These are phyloP conservation scores for Fraxinus cuspidata DNA, from an alignment of 257 asterid genomes.

Conservation along the genomic window DNA sequence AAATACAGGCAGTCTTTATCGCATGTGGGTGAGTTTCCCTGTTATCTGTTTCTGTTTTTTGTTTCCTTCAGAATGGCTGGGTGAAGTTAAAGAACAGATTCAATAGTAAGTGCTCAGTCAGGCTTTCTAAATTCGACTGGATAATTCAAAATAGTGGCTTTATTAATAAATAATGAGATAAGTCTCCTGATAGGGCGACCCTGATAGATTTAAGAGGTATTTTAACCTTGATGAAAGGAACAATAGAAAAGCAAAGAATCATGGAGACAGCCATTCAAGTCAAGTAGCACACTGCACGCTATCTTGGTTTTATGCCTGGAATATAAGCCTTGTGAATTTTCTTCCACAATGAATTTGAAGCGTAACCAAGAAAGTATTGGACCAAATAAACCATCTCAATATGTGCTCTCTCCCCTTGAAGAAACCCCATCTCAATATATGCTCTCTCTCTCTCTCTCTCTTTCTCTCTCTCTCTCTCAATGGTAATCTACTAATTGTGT, in stretches of 20 bases:
- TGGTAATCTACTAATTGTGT: background rate
- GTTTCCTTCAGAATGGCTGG: background rate
- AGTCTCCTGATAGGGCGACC: slow-evolving; percentile 9
- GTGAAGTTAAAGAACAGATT: background rate
- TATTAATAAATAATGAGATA: background rate
- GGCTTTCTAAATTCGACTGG: background rate
- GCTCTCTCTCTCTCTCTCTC: background rate
- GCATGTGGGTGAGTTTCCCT: background rate
- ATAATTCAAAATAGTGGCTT: background rate
- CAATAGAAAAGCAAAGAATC: background rate
- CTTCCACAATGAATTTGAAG: slow-evolving; percentile 7
- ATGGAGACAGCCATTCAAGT: slow-evolving; percentile 3
- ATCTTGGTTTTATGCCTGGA: background rate
- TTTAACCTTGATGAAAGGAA: slow-evolving; percentile 2
- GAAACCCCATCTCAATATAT: background rate
- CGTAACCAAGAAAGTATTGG: slow-evolving; percentile 11
- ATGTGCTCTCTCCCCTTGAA: background rate
- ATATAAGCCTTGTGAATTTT: background rate
- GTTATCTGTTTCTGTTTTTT: background rate
- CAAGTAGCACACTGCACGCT: background rate
- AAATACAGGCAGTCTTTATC: background rate
- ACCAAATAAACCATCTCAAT: slow-evolving; percentile 11
- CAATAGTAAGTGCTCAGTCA: background rate
- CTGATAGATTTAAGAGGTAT: background rate
- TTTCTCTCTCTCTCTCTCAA: background rate